Base-by-base conservation (phyloP, 208 protist species). In the Crithidia acanthocephali region DNA sequence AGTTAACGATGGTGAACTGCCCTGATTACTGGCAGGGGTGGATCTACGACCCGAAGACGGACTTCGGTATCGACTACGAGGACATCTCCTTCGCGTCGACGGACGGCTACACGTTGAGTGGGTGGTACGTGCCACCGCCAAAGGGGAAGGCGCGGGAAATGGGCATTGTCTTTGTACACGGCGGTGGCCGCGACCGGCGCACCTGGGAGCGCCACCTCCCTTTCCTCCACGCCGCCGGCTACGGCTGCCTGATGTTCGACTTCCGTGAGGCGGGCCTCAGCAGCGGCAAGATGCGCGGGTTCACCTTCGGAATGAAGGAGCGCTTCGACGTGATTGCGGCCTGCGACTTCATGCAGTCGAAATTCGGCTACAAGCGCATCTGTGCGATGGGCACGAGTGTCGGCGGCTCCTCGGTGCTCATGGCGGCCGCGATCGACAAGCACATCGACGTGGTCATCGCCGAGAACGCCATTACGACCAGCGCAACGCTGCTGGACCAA, bases 11-110 rank as follows among this genome's bases (percentile, higher is more conserved):
- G 76, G 63, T 79, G 40, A 78, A 75, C 16, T 85, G 86, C 67
- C 93, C 93, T 0, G 88, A 93, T 27, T 96, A 97, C 81, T 97
- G 93, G 91, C 88, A 94, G 59, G 91, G 91, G 18, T 90, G 85
- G 75, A 82, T 92, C 16, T 76, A 87, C 69, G 81, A 97, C 79
- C 93, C 93, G 22, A 88, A 88, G 69, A 90, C 77, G 15, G 91
- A 97, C 70, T 83, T 95, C 55, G 76, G 73, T 20, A 30, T 95
- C 0, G 73, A 87, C 28, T 97, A 93, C 62, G 87, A 95, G 32
- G 91, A 97, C 32, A 85, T 97, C 4, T 60, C 67, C 28, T 95
- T 96, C 66, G 58, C 64, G 15, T 91, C 88, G 18, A 87, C 84
- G 0, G 91, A 95, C 48, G 42, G 65, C 32, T 93, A 95, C 61